These are phyloP conservation scores for Aphanomyces invadans DNA, from an alignment of 352 stramenopile genomes.

Conservation along the genomic window DNA sequence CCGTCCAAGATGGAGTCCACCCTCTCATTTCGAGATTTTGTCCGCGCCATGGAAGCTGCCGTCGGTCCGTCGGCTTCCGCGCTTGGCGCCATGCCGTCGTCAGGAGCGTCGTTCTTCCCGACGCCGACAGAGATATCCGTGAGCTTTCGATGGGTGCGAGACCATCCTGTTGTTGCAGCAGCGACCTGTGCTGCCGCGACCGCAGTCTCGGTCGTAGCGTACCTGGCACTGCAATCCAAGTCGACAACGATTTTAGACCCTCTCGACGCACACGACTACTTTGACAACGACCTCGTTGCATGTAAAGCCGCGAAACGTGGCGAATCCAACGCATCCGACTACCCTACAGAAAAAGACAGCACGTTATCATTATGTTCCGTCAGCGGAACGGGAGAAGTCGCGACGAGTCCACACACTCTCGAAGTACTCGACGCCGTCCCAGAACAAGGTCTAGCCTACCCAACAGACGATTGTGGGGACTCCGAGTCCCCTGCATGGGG, in stretches of 20 bases:
- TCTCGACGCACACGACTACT: conserved; percentile 30
- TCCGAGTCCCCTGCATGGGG: conserved; percentile 54
- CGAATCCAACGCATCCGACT: conserved; percentile 9
- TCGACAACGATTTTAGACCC: conserved; percentile 28
- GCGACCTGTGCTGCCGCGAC: conserved; percentile 59
- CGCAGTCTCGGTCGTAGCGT: conserved; percentile 58
- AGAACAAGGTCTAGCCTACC: conserved; percentile 36
- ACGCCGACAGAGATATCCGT: conserved; percentile 53
- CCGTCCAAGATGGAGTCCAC: neutral
- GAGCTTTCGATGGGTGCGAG: conserved; percentile 52
- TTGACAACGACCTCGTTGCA: neutral
- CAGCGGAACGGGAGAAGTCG: conserved; percentile 8
- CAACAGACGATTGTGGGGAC: conserved; percentile 34
- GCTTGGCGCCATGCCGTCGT: neutral
- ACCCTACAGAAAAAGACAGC: conserved; percentile 17
- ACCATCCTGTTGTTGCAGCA: conserved; percentile 55
- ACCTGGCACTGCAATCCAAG: conserved; percentile 43
- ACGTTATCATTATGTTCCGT: neutral
- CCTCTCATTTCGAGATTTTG: neutral
- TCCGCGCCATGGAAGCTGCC: neutral
- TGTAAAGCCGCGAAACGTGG: neutral
- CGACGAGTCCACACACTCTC: conserved; percentile 35
- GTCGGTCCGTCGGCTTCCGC: neutral
- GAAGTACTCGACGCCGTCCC: conserved; percentile 21
- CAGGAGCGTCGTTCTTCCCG: conserved; percentile 45